Percentiles rank a stretch among this genome's conserved stretches.
These are phyloP conservation scores for Arabidopsis lyrata DNA, from an alignment of 441 rosid species.

Conservation along the genomic window DNA sequence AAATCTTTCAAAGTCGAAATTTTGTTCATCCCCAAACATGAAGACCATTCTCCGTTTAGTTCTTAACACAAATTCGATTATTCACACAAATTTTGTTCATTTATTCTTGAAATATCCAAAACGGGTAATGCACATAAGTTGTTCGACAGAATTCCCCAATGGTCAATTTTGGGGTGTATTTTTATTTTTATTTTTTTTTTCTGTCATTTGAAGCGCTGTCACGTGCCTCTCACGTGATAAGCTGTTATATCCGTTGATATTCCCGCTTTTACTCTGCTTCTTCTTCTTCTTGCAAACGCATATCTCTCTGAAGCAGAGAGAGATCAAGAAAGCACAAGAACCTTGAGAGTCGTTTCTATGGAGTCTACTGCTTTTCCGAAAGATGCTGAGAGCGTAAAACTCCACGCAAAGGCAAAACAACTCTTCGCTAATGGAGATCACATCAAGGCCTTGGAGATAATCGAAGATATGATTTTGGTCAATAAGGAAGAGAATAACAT, in stretches of 20 bases:
- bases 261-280: constrained; percentile 14
- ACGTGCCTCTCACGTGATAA: constrained; percentile 31
- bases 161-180: neutral
- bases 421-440: neutral
- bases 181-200: neutral
- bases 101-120: no score
- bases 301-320: constrained; percentile 2
- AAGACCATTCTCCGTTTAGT: neutral
- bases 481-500: neutral
- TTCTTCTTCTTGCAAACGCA: constrained; percentile 1
- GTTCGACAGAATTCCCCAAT: constrained; percentile 3
- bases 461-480: constrained; percentile 10
- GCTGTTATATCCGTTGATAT: constrained; percentile 5
- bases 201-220: neutral
- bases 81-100: neutral
- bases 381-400: neutral
- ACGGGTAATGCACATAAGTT: neutral
- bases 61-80: neutral
- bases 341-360: neutral
- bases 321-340: constrained; percentile 8
- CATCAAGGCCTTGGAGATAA: constrained; percentile 18
- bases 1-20: neutral
- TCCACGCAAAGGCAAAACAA: neutral
- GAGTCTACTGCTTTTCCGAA: neutral
- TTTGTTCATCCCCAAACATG: neutral